phyloP scores from a whole-genome alignment of 1,284 basidiomycete species.

The Pseudozyma thailandica region DNA sequence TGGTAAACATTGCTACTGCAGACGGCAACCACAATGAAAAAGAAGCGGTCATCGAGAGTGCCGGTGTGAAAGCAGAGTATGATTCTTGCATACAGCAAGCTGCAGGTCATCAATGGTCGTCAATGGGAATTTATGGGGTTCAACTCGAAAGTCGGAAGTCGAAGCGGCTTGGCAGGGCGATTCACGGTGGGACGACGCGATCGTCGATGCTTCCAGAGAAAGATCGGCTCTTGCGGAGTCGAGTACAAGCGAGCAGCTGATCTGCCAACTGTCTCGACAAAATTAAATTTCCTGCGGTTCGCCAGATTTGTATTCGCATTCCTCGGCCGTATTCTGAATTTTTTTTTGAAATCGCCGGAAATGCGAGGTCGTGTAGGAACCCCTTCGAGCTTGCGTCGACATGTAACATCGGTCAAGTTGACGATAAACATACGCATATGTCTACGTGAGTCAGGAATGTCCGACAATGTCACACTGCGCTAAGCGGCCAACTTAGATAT shows the following conservation, averaged over 20 bases:
- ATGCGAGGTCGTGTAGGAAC: conserved; percentile 17
- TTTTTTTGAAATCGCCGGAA: too few species aligned
- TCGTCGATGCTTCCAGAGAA: too few species aligned
- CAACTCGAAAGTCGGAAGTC: too few species aligned
- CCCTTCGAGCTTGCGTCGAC: conserved; percentile 21
- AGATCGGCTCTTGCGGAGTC: too few species aligned
- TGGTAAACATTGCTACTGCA: too few species aligned
- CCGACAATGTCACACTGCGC: conserved; percentile 14
- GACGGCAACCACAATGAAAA: too few species aligned
- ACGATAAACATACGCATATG: conserved; percentile 18
- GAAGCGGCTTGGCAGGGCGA: too few species aligned
- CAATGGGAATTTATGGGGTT: too few species aligned
- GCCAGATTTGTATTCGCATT: background rate
- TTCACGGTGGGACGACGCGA: too few species aligned
- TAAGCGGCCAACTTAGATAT: conserved; percentile 2
- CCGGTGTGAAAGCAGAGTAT: too few species aligned
- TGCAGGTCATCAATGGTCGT: too few species aligned
- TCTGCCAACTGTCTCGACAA: conserved; percentile 4
- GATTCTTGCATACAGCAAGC: background rate
- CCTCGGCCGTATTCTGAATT: background rate
- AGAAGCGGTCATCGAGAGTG: background rate
- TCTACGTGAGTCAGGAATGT: conserved; percentile 26
- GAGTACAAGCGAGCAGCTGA: background rate
- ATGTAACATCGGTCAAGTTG: background rate
- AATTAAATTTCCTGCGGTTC: conserved; percentile 3